phyloP scores from a whole-genome alignment of 108 stramenopile genomes.

The Cylindrotheca closterium region DNA sequence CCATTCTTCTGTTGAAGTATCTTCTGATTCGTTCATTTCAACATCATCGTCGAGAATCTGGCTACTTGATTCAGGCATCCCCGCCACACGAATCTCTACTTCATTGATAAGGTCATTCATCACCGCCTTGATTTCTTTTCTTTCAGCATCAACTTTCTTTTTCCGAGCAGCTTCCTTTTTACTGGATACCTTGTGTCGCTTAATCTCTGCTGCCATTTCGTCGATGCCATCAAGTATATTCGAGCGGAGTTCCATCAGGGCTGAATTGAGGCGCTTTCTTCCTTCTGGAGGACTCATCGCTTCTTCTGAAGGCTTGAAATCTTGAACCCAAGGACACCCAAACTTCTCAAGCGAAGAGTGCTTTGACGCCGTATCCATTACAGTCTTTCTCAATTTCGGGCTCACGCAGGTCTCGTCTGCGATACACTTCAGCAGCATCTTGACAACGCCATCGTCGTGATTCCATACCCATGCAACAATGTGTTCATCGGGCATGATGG shows the following conservation, averaged over 20 bases:
- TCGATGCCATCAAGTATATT: conserved; percentile 50
- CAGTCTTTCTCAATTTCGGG: conserved; percentile 35
- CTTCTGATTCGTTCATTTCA: conserved; percentile 1
- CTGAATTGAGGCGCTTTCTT: conserved; percentile 45
- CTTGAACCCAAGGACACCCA: conserved; percentile 20
- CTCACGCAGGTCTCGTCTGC: conserved; percentile 41
- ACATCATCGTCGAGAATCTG: background rate
- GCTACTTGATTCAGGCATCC: background rate
- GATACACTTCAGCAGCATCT: conserved; percentile 34
- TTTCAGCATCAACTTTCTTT: conserved; percentile 3
- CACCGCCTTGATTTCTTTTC: conserved; percentile 16
- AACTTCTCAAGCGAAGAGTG: conserved; percentile 37
- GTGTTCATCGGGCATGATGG: conserved; percentile 70
- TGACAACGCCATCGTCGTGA: conserved; percentile 57
- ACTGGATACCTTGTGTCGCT: conserved; percentile 31
- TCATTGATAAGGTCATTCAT: conserved; percentile 23
- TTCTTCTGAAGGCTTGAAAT: conserved; percentile 3
- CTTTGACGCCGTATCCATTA: conserved; percentile 36
- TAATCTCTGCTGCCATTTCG: conserved; percentile 52
- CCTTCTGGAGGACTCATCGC: conserved; percentile 45
- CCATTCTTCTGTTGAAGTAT: conserved; percentile 34
- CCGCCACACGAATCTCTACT: conserved; percentile 7
- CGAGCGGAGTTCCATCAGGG: conserved; percentile 57
- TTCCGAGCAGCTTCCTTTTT: conserved; percentile 12
- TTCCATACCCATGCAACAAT: conserved; percentile 84